Percentiles rank a stretch among this genome's conserved stretches.
phyloP scores from a whole-genome alignment of 2,329 filamentous ascomycete genomes.

The Thielaviopsis euricoi region DNA sequence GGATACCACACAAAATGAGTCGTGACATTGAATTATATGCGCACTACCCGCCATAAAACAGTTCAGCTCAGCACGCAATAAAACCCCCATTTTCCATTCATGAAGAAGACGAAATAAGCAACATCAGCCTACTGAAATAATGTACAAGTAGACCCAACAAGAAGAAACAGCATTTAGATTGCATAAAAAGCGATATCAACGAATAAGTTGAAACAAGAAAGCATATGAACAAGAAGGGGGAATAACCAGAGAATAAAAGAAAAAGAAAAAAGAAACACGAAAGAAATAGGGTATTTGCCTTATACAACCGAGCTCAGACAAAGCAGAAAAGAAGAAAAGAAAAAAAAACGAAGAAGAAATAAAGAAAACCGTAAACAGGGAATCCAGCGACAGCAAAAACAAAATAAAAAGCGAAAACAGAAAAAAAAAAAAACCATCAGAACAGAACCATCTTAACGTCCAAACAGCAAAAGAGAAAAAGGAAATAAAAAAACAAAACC shows the following conservation, averaged over 20 bases:
- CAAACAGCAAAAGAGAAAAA: not conserved
- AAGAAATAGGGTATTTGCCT: not conserved
- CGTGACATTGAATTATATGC: too few relatives aligned
- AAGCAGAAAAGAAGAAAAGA: not conserved
- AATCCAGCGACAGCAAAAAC: not conserved
- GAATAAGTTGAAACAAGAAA: not conserved
- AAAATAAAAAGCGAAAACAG: not conserved
- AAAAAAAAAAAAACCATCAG: not conserved
- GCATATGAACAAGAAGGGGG: not conserved
- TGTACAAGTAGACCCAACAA: not conserved
- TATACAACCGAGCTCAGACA: not conserved
- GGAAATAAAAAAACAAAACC: conserved; percentile 11
- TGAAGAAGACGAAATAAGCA: not conserved
- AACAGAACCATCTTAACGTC: not conserved
- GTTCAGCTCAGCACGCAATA: too few relatives aligned
- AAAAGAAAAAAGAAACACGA: not conserved
- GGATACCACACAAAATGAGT: too few relatives aligned
- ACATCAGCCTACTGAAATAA: not conserved
- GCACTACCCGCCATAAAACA: too few relatives aligned
- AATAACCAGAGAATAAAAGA: conserved; percentile 1
- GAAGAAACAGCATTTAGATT: not conserved
- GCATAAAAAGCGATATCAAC: not conserved
- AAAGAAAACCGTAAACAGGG: not conserved
- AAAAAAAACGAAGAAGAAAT: conserved; percentile 2
- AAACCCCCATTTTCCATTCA: not conserved